Evolutionary conservation across 345 rosid species (phyloP).

Genomic region (Salix udensis): DNA sequence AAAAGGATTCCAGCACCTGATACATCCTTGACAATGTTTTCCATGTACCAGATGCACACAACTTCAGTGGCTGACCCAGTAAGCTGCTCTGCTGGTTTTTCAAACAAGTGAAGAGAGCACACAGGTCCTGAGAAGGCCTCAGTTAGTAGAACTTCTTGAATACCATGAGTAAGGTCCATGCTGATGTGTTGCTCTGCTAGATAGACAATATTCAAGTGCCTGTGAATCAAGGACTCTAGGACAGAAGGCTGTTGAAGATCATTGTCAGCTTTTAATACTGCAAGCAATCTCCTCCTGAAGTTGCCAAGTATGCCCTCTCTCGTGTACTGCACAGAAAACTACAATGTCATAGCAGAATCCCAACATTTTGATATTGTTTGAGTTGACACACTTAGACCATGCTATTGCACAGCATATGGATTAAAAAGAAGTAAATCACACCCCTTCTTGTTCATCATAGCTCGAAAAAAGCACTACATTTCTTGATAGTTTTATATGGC

Average conservation of each 20-base stretch:
- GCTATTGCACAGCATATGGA: not conserved
- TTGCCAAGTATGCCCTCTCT: constrained; percentile 95
- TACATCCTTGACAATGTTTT: constrained; percentile 88
- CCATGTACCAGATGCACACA: constrained; percentile 98
- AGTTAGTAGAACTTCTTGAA: constrained; percentile 75
- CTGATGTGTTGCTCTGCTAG: constrained; percentile 97
- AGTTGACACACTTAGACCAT: not conserved
- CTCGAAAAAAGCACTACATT: not conserved
- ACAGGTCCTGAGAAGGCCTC: constrained; percentile 94
- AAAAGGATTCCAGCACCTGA: constrained; percentile 95
- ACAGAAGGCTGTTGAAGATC: constrained; percentile 97
- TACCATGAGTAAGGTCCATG: constrained; percentile 97
- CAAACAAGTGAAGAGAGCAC: constrained; percentile 68
- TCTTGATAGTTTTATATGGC: not conserved
- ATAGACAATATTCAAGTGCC: constrained; percentile 89
- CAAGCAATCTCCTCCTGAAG: constrained; percentile 86
- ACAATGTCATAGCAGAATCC: constrained; percentile 14
- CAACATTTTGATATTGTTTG: not conserved
- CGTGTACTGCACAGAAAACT: constrained; percentile 69
- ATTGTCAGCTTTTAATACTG: constrained; percentile 77
- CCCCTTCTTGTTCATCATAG: not conserved
- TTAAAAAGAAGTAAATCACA: not conserved
- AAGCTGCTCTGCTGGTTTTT: constrained; percentile 66
- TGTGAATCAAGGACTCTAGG: constrained; percentile 72
- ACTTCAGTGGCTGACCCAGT: constrained; percentile 83